Evolutionary conservation across 805 yeast genomes (phyloP).

Genomic region (Suhomyces sp.): DNA sequence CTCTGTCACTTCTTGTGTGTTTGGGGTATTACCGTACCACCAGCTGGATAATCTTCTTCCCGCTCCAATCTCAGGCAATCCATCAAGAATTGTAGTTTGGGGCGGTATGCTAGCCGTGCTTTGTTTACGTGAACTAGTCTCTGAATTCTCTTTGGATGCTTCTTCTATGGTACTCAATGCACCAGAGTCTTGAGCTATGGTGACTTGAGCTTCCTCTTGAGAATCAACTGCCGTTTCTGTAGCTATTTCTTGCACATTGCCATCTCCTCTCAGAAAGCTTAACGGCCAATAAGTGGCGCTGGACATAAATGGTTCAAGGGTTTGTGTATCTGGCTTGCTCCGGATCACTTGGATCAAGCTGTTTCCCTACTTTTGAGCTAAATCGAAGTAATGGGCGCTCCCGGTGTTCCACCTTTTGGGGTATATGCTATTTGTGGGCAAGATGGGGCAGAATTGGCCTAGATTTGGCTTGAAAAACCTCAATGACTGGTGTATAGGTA

Average conservation of each 20-base stretch:
- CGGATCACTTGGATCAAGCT: background rate
- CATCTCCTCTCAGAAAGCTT: slow-evolving; percentile 1
- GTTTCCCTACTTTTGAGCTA: background rate
- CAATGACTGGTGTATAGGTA: background rate
- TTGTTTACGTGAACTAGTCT: slow-evolving; percentile 2
- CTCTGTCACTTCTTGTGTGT: background rate
- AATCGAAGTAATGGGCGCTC: background rate
- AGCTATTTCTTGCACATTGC: background rate
- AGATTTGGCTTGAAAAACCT: background rate
- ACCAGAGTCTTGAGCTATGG: background rate
- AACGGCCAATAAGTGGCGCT: background rate
- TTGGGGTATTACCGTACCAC: background rate
- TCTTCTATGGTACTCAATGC: slow-evolving; percentile 3
- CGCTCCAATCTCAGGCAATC: background rate
- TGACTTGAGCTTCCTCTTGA: background rate
- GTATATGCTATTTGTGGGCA: background rate
- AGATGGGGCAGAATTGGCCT: background rate
- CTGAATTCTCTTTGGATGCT: slow-evolving; percentile 11
- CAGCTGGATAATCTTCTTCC: background rate
- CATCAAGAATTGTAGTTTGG: background rate
- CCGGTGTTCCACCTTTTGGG: background rate
- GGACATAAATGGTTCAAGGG: background rate
- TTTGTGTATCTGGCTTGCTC: too few relatives aligned
- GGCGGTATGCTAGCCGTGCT: background rate
- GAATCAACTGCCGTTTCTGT: background rate